Evolutionary conservation across 139 green algal species (phyloP), one percentile per base, ranked within the genome.

Genomic region (Chlamydomonas eustigma): DNA sequence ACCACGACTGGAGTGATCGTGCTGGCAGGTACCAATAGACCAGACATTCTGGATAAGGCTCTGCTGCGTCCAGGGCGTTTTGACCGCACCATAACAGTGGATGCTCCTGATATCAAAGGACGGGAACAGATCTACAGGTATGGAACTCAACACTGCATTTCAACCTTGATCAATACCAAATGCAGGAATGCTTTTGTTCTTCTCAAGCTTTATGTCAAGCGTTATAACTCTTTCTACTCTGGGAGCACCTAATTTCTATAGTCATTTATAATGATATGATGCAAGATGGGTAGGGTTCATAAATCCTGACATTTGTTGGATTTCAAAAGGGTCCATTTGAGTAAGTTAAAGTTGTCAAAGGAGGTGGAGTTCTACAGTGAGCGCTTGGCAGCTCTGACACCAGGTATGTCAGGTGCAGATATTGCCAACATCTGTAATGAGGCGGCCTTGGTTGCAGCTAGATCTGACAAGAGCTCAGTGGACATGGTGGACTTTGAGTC

Each of bases 391-490:
- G 96, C 96, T 6, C 88, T 99, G 31, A 98, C 96, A 0, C 96
- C 96, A 18, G 96, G 96, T 66, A 90, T 92, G 77, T 74, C 39
- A 12, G 96, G 96, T n/a, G 96, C 96, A 25, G 96, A 99, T 90
- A 98, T 99, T 64, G 96, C 96, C 71, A 99, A 99, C 84, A 91
- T 99, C 38, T 91, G 86, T 80, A 99, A 99, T 78, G 96, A 99
- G 83, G 96, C 93, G 1, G 96, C 96, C 28, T 91, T 99, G 50
- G 91, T 98, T 2, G 96, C 96, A 24, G 96, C 96, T 18, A 82
- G 96, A 4, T 66, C 73, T 28, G 75, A 85, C 71, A 89, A 89
- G 75, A 50, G 78, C 0, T 64, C 80, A 0, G 88, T 97, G 3
- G 75, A 80, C 63, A 86, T 98, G 87, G 35, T 79, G 0, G 88